Conservation (phyloP, 2,329 filamentous ascomycete species). For the Cercospora sp. region DNA sequence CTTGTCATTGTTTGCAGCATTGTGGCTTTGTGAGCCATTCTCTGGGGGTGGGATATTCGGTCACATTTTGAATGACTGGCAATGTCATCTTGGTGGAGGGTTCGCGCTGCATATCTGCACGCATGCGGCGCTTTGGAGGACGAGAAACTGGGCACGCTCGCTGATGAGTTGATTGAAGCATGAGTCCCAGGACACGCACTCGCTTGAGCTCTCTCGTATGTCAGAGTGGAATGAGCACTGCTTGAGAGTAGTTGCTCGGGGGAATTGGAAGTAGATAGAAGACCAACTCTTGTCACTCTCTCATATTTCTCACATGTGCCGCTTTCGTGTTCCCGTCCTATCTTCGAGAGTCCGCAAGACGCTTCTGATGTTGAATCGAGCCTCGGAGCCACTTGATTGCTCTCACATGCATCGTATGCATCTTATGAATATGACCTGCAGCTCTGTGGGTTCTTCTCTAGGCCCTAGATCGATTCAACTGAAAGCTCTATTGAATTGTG, state of each 20-base stretch:
- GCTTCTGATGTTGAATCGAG: neutral
- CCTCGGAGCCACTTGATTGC: too few species aligned
- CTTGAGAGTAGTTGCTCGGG: neutral
- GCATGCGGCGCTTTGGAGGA: slow-evolving; percentile 4
- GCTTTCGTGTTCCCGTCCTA: neutral
- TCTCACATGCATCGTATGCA: too few species aligned
- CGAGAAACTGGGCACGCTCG: neutral
- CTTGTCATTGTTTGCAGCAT: slow-evolving; percentile 2
- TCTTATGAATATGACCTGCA: too few species aligned
- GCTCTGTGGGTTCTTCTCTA: too few species aligned
- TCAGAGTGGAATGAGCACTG: neutral
- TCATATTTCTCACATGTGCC: neutral
- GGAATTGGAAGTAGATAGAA: slow-evolving; percentile 27
- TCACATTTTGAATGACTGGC: neutral
- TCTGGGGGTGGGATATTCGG: neutral
- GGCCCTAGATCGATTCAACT: too few species aligned
- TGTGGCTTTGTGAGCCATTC: slow-evolving; percentile 7
- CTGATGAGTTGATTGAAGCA: slow-evolving; percentile 3
- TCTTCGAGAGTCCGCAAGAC: neutral
- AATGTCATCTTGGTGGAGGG: slow-evolving; percentile 6
- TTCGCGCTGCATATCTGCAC: neutral
- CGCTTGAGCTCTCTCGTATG: slow-evolving; percentile 4
- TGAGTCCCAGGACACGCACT: slow-evolving; percentile 3
- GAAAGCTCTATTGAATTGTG: neutral
- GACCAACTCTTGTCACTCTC: slow-evolving; percentile 34